Percentiles rank a stretch among this genome's conserved stretches.
Evolutionary conservation across 371 early-diverging fungal genomes (phyloP).

Genomic region (Mortierella polycephala): DNA sequence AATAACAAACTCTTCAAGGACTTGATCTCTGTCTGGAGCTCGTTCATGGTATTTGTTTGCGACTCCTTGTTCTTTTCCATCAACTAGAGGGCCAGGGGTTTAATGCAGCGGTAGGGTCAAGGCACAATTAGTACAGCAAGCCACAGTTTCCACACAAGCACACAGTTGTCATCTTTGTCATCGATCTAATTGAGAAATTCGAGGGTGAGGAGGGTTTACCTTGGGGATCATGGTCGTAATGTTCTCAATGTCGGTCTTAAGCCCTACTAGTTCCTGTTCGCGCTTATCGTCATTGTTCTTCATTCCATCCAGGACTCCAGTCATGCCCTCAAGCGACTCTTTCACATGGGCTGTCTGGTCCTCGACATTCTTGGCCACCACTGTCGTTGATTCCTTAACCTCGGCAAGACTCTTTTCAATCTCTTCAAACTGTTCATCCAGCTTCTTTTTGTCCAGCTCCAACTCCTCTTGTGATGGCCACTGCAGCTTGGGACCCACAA

Average conservation of each 20-base stretch:
- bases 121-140: neutral
- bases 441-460: conserved; percentile 74
- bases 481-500: conserved; percentile 73
- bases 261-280: conserved; percentile 74
- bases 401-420: conserved; percentile 77
- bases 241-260: conserved; percentile 81
- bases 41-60: conserved; percentile 72
- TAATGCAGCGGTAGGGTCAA: no score
- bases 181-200: neutral
- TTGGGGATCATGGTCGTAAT: conserved; percentile 82
- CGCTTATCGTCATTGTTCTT: conserved; percentile 74
- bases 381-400: conserved; percentile 67
- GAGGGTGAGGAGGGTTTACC: conserved; percentile 57
- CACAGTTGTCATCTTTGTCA: no score
- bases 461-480: conserved; percentile 74
- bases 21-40: conserved; percentile 94
- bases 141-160: no score
- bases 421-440: conserved; percentile 80
- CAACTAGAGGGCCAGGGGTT: conserved; percentile 56
- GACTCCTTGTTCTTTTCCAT: conserved; percentile 79
- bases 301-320: conserved; percentile 72
- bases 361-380: conserved; percentile 67
- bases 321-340: conserved; percentile 74
- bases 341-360: conserved; percentile 78
- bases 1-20: conserved; percentile 86